phyloP scores from a whole-genome alignment of 23 red algal species.

The Gracilaria domingensis region DNA sequence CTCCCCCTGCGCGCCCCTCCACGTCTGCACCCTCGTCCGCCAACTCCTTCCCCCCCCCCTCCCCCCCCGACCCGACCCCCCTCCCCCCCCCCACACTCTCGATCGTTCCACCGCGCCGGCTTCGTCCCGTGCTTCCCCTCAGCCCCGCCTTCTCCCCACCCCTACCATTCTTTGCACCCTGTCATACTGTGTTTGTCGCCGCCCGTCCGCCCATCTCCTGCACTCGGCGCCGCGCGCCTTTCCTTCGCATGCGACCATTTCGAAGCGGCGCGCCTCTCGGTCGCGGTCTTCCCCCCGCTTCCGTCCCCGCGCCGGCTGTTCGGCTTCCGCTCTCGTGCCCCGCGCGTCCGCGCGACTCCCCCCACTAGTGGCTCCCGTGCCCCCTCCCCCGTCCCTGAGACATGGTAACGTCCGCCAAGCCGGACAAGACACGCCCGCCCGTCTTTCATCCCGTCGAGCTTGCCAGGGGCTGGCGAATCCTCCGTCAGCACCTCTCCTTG shows the following conservation, averaged over 20 bases:
- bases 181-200: background rate
- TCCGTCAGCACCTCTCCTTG: constrained; percentile 36
- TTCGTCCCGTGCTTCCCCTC: background rate
- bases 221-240: constrained; percentile 22
- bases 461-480: constrained; percentile 54
- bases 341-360: background rate
- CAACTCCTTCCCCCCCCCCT: background rate
- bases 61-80: background rate
- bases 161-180: too few species aligned
- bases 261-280: constrained; percentile 31
- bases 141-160: background rate
- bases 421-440: constrained; percentile 54
- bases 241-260: constrained; percentile 22
- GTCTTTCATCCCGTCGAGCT: constrained; percentile 63
- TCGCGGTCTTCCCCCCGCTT: constrained; percentile 47
- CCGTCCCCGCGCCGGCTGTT: constrained; percentile 21
- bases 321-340: background rate
- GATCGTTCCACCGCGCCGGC: background rate
- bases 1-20: too few species aligned
- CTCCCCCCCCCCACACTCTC: background rate
- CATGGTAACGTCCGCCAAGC: constrained; percentile 65
- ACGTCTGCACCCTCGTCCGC: background rate
- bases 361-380: background rate
- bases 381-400: background rate
- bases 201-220: background rate